Evolutionary conservation across 345 rosid genomes (phyloP), one percentile per base, ranked within the genome.

Genomic region (Melaleuca quinquenervia): DNA sequence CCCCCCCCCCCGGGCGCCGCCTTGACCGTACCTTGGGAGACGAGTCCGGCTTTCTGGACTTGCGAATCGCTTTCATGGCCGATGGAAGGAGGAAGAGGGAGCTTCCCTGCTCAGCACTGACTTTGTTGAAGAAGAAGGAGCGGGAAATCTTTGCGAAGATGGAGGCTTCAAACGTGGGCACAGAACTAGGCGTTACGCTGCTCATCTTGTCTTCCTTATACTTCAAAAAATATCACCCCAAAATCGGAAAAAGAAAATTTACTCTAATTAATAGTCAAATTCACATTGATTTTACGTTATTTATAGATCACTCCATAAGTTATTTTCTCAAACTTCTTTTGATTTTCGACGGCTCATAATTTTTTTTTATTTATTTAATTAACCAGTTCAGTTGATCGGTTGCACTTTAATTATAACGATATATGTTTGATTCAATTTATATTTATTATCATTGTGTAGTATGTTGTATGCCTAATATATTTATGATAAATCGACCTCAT

Each of bases 11-110:
- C n/a, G n/a, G n/a, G n/a, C 84, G 53, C 27, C 27, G 50, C 18
- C 74, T 5, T 11, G 1, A 54, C 41, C 82, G 55, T 88, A 92
- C 96, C 94, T 93, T 94, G 8, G 95, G 86, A 16, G 94, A 58
- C 3, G 94, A 27, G 11, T 91, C 90, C 84, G 92, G 86, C 88
- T 91, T 95, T 90, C 91, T 93, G 32, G 85, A 62, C 86, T 87
- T 91, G 84, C 93, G 93, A 54, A 84, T 78, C 14, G 91, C 54
- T 86, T 89, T 95, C 98, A 93, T 94, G 76, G 75, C 51, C 15
- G 14, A 50, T 16, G 51, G 21, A 36, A 10, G 52, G 70, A 60
- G 83, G 84, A 36, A 80, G 41, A 32, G 13, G 48, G 48, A 1
- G 78, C 45, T 16, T 18, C 48, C 48, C 45, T 32, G 78, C 1